phyloP scores from a whole-genome alignment of 2,329 filamentous ascomycete genomes.

The Botrytis fabae region DNA sequence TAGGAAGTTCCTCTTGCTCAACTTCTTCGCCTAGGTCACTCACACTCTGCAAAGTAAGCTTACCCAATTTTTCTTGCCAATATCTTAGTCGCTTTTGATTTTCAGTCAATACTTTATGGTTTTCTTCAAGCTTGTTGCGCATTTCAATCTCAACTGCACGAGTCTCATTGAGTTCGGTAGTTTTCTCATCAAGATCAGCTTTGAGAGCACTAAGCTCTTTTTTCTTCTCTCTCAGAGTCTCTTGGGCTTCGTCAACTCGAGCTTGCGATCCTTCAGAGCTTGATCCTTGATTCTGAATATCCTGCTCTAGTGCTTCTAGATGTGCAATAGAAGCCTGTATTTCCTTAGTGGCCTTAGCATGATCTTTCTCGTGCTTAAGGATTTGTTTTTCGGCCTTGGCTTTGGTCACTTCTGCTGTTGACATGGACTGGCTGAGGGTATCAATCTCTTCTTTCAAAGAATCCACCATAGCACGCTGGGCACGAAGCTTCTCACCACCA shows the following conservation, averaged over 20 bases:
- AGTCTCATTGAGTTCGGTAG: slow-evolving; percentile 81
- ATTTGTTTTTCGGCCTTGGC: slow-evolving; percentile 94
- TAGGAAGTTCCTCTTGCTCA: slow-evolving; percentile 64
- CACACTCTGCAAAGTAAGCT: slow-evolving; percentile 80
- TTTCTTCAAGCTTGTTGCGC: slow-evolving; percentile 96
- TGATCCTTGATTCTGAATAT: slow-evolving; percentile 74
- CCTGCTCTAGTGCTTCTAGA: slow-evolving; percentile 73
- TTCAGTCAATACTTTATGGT: slow-evolving; percentile 82
- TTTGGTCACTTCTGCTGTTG: slow-evolving; percentile 81
- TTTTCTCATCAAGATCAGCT: slow-evolving; percentile 82
- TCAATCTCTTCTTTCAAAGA: slow-evolving; percentile 82
- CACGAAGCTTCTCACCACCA: slow-evolving; percentile 87
- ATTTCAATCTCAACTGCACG: slow-evolving; percentile 93
- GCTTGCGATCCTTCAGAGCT: slow-evolving; percentile 72
- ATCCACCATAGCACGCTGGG: slow-evolving; percentile 89
- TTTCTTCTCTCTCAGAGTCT: slow-evolving; percentile 75
- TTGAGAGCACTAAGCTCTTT: slow-evolving; percentile 79
- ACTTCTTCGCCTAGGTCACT: slow-evolving; percentile 64
- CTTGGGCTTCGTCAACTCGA: slow-evolving; percentile 79
- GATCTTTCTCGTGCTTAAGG: slow-evolving; percentile 81
- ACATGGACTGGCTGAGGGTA: slow-evolving; percentile 76
- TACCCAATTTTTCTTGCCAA: slow-evolving; percentile 87
- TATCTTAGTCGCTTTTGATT: slow-evolving; percentile 82
- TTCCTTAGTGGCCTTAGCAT: slow-evolving; percentile 76
- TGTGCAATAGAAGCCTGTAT: slow-evolving; percentile 70